Evolutionary conservation across 805 yeast genomes (phyloP).

Genomic region (Clavispora santaluciae): DNA sequence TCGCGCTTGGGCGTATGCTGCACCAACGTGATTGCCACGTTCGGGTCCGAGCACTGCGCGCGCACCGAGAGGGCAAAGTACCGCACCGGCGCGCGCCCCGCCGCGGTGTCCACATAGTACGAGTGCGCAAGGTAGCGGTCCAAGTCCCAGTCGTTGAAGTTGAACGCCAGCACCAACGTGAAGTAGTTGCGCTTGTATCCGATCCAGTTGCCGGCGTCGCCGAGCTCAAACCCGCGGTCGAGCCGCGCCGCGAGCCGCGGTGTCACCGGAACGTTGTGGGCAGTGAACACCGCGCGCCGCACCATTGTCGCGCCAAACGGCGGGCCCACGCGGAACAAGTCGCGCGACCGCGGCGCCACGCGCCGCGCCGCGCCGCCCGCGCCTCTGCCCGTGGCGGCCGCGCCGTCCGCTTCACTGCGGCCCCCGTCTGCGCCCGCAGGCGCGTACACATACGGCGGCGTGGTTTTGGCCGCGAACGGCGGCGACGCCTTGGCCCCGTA

Average conservation of each 20-base stretch:
- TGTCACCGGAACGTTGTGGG: not conserved
- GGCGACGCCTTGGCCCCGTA: too few relatives aligned
- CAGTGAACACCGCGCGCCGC: not conserved
- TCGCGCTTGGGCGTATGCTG: slow-evolving; percentile 76
- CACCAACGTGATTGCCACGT: slow-evolving; percentile 37
- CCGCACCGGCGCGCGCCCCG: not conserved
- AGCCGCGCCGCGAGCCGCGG: slow-evolving; percentile 19
- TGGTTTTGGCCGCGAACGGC: too few relatives aligned
- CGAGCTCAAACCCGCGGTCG: slow-evolving; percentile 23
- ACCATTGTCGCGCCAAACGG: slow-evolving; percentile 17
- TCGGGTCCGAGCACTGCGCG: slow-evolving; percentile 2
- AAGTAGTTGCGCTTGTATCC: slow-evolving; percentile 70
- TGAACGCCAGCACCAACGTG: slow-evolving; percentile 55
- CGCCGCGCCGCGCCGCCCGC: not conserved
- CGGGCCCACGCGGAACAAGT: slow-evolving; percentile 65
- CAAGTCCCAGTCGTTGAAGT: slow-evolving; percentile 4
- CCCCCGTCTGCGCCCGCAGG: too few relatives aligned
- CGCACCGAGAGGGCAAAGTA: slow-evolving; percentile 1
- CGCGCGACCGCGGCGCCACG: slow-evolving; percentile 62
- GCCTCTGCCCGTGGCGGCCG: not conserved
- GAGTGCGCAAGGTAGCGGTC: not conserved
- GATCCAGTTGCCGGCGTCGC: slow-evolving; percentile 42
- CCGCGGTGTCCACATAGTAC: not conserved
- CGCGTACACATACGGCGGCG: too few relatives aligned
- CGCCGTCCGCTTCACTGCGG: too few relatives aligned